A percentile compares a stretch with the other conserved stretches of the same genome.
Evolutionary conservation across 2,329 filamentous ascomycete genomes (phyloP).

Genomic region (Curvularia sp.): DNA sequence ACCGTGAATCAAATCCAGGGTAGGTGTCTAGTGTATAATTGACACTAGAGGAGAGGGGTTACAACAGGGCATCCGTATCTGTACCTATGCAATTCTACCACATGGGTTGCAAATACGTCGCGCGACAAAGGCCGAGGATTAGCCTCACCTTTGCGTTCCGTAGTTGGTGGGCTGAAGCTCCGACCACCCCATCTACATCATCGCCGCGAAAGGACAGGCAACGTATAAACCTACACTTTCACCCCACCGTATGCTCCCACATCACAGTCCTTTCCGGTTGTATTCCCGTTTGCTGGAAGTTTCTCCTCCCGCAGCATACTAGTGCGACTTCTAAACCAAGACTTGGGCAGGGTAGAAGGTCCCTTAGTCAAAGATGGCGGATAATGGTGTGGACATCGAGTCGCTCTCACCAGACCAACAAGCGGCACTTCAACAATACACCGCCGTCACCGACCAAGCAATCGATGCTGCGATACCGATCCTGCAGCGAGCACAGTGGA

Average conservation of each 20-base stretch:
- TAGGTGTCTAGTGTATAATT: background rate
- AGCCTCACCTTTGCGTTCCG: conserved; percentile 25
- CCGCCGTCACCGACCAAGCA: conserved; percentile 85
- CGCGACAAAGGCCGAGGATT: conserved; percentile 21
- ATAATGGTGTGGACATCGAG: conserved; percentile 63
- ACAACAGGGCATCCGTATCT: background rate
- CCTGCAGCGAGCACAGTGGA: conserved; percentile 90
- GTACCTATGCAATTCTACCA: background rate
- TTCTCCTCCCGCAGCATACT: background rate
- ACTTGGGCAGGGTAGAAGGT: background rate
- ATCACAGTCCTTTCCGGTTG: conserved; percentile 28
- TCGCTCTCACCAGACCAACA: conserved; percentile 81
- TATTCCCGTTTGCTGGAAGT: background rate
- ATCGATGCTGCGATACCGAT: conserved; percentile 77
- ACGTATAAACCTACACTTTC: conserved; percentile 17
- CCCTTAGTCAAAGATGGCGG: conserved; percentile 44
- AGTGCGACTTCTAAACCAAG: background rate
- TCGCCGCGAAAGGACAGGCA: conserved; percentile 26
- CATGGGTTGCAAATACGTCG: conserved; percentile 9
- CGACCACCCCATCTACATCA: conserved; percentile 27
- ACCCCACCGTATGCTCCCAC: conserved; percentile 10
- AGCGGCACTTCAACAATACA: conserved; percentile 85
- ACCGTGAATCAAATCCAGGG: too few relatives aligned
- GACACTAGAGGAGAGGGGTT: background rate
- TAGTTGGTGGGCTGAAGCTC: conserved; percentile 18